phyloP scores from a whole-genome alignment of 2,329 filamentous ascomycete genomes.

The Colletotrichum horii region DNA sequence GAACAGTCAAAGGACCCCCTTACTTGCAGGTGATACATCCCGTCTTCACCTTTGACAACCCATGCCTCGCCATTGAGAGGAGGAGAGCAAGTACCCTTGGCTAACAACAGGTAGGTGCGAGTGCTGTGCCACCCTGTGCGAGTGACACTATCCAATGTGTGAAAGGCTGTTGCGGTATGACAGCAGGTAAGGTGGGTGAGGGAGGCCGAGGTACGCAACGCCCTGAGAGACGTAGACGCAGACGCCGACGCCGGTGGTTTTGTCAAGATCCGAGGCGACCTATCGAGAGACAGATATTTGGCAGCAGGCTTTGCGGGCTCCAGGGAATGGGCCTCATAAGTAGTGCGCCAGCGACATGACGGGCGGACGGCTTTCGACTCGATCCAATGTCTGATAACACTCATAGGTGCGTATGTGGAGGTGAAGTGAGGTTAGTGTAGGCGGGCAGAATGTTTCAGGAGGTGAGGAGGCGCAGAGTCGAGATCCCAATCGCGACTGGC shows the following conservation, averaged over 20 bases:
- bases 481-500: background rate
- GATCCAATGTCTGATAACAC: background rate
- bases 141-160: background rate
- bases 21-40: slow-evolving; percentile 30
- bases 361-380: background rate
- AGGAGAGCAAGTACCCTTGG: background rate
- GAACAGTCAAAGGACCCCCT: background rate
- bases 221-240: background rate
- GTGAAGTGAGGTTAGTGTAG: background rate
- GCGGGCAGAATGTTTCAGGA: background rate
- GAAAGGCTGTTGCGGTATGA: background rate
- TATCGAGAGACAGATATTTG: background rate
- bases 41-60: slow-evolving; percentile 25
- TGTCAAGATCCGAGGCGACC: slow-evolving; percentile 4
- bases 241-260: background rate
- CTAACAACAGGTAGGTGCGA: background rate
- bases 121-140: background rate
- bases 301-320: background rate
- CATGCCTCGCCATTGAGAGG: background rate
- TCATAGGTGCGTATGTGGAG: background rate
- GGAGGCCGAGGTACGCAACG: background rate
- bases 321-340: background rate
- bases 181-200: background rate
- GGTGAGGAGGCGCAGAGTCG: background rate
- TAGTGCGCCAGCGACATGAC: background rate